A percentile compares a stretch with the other conserved stretches of the same genome.
Evolutionary conservation across 1,139 yeast genomes (phyloP).

Genomic region (Casaregolazyma suthepensis): DNA sequence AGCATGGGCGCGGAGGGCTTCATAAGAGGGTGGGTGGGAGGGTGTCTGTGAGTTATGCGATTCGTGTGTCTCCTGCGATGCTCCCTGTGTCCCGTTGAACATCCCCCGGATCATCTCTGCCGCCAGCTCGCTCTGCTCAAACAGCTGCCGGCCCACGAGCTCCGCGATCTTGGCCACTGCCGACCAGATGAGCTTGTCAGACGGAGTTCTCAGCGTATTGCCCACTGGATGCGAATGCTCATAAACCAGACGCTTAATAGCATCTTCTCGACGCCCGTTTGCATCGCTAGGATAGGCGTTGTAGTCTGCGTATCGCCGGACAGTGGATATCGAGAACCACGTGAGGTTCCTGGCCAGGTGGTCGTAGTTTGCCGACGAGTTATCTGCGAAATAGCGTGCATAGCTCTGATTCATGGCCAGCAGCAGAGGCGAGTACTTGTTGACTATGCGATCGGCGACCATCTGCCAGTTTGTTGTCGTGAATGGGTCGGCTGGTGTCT

Average conservation of each 20-base stretch:
- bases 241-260: constrained; percentile 33
- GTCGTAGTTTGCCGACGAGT: constrained; percentile 7
- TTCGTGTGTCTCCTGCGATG: too few relatives aligned
- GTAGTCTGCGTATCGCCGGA: constrained; percentile 35
- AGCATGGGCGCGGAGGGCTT: constrained; percentile 15
- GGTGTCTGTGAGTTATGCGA: too few relatives aligned
- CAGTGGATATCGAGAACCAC: constrained; percentile 35
- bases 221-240: constrained; percentile 42
- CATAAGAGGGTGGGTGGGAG: too few relatives aligned
- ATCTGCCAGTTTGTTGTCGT: constrained; percentile 47
- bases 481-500: constrained; percentile 30
- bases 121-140: constrained; percentile 30
- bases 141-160: constrained; percentile 33
- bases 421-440: constrained; percentile 46
- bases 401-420: constrained; percentile 36
- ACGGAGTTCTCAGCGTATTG: constrained; percentile 28
- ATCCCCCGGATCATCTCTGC: constrained; percentile 19
- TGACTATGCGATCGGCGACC: constrained; percentile 40
- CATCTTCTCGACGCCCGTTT: constrained; percentile 20
- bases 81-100: background rate
- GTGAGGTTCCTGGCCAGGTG: constrained; percentile 30
- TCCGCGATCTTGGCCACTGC: constrained; percentile 38
- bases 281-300: constrained; percentile 11
- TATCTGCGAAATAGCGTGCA: constrained; percentile 11
- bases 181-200: constrained; percentile 44